Evolutionary conservation across 495 filamentous ascomycete genomes (phyloP).

Genomic region (Hyaloscypha finlandica): DNA sequence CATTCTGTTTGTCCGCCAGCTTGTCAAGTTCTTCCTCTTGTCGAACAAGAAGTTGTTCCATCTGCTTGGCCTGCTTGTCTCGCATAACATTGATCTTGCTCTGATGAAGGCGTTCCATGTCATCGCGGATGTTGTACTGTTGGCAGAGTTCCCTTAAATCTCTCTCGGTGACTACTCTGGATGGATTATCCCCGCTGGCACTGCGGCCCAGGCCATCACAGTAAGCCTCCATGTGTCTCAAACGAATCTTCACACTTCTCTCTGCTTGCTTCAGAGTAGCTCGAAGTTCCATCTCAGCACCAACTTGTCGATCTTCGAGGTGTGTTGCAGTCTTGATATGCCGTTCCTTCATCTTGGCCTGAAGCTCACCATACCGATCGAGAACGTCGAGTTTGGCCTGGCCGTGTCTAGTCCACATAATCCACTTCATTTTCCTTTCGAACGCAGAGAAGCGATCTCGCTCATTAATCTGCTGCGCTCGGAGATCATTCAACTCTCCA

Average conservation of each 20-base stretch:
- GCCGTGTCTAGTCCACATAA: conserved; percentile 54
- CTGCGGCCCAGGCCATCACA: conserved; percentile 59
- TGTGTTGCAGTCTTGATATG: conserved; percentile 55
- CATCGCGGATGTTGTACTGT: conserved; percentile 67
- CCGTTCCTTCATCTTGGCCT: conserved; percentile 49
- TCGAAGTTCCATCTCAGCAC: conserved; percentile 66
- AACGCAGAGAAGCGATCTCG: conserved; percentile 60
- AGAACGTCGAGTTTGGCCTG: conserved; percentile 39
- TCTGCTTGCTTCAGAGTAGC: conserved; percentile 51
- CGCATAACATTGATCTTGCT: conserved; percentile 78
- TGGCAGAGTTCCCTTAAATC: conserved; percentile 66
- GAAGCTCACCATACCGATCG: conserved; percentile 44
- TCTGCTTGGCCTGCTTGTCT: conserved; percentile 69
- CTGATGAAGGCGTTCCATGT: conserved; percentile 70
- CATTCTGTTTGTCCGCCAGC: conserved; percentile 51
- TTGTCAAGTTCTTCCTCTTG: conserved; percentile 64
- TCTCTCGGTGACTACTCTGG: conserved; percentile 56
- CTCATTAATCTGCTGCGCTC: conserved; percentile 56
- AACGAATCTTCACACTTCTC: conserved; percentile 63
- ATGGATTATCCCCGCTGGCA: conserved; percentile 37
- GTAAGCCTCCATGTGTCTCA: conserved; percentile 80
- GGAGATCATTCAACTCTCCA: conserved; percentile 52
- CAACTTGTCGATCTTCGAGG: conserved; percentile 73
- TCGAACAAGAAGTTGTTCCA: conserved; percentile 64
- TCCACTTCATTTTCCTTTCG: conserved; percentile 52